Evolutionary conservation across 768 basidiomycete species (phyloP), one percentile per base, ranked within the genome.

Genomic region (Mycena albidolilacea): DNA sequence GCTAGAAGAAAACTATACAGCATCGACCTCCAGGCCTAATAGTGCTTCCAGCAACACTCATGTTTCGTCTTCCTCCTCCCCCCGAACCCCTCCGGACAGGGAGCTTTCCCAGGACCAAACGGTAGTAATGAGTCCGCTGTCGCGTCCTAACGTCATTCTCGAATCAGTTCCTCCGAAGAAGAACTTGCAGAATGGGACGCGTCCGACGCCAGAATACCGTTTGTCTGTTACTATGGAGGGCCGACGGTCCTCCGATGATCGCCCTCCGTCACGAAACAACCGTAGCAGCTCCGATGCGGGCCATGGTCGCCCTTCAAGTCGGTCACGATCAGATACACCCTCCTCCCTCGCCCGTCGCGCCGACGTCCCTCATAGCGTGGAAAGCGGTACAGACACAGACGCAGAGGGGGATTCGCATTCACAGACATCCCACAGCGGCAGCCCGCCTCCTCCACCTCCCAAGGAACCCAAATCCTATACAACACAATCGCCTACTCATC

Each of bases 351-450:
- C 89, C 3, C 90, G 91, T 77, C 86, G 82, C 44, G 89, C 88
- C 0, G 93, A 95, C 78, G 93, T 94, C 11, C 94, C 93, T 68
- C 90, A 88, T 62, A 85, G 89, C 14, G 85, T 94, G 19, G 93
- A 94, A 82, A 93, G 92, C 76, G 92, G 90, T 15, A 92, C 91
- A 3, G 93, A 94, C 73, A 91, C 90, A 0, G 93, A 94, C 57
- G 84, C 85, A 0, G 92, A 93, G 71, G 83, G 83, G 9, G 88
- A 87, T 21, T 83, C 79, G 39, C 79, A 79, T 64, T 81, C 76
- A 46, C 70, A 74, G 14, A 57, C 65, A 9, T 57, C 48, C 54
- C 44, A 62, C n/a, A 58, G 54, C 38, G 41, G 76, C 67, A 66
- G 74, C 8, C 79, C 79, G 5, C 80, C 82, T 14, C 70, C 73